Evolutionary conservation across 2,329 filamentous ascomycete species (phyloP).

Genomic region (Verticillium isaacii): DNA sequence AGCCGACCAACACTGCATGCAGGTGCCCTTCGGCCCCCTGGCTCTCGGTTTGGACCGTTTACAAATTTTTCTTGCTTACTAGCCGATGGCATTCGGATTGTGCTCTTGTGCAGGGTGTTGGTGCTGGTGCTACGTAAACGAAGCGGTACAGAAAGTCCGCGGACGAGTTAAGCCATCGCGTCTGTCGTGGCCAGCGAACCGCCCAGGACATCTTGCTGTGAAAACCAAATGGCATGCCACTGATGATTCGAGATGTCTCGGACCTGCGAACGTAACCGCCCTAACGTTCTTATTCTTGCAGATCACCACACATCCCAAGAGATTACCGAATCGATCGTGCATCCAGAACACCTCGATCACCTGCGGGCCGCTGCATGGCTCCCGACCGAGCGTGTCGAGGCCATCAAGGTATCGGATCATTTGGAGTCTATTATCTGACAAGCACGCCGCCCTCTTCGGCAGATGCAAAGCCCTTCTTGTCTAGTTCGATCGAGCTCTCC

Average conservation of each 20-base stretch:
- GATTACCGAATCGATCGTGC: background rate
- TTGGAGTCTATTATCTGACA: background rate
- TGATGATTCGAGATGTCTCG: background rate
- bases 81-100: background rate
- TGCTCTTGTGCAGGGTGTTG: background rate
- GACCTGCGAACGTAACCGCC: background rate
- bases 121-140: background rate
- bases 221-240: background rate
- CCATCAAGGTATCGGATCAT: background rate
- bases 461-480: slow-evolving; percentile 49
- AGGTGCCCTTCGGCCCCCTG: background rate
- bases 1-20: background rate
- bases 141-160: too few species aligned
- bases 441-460: background rate
- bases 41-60: background rate
- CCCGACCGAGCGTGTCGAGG: background rate
- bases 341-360: background rate
- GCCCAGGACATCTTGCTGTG: background rate
- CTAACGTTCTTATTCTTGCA: background rate
- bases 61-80: background rate
- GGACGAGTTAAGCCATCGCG: too few species aligned
- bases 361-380: background rate
- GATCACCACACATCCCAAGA: background rate
- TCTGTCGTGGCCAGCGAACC: too few species aligned
- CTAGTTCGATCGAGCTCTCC: slow-evolving; percentile 40